phyloP scores from a whole-genome alignment of 179 eudicot genomes.

The Patellifolia procumbens region DNA sequence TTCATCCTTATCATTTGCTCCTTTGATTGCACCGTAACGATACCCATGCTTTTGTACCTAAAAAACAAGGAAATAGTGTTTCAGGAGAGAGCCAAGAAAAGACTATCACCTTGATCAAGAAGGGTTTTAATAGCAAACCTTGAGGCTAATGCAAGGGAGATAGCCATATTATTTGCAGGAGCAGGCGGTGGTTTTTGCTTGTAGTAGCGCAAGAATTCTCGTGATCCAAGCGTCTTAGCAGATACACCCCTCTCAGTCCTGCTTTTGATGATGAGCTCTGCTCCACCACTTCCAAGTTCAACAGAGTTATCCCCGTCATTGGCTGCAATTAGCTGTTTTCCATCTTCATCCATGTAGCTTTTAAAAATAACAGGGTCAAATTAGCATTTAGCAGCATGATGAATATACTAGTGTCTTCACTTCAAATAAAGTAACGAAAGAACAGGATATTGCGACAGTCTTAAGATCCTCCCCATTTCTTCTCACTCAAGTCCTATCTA shows the following conservation, averaged over 20 bases:
- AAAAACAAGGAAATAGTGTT: background rate
- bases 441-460: background rate
- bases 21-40: slow-evolving; percentile 80
- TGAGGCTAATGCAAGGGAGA: slow-evolving; percentile 69
- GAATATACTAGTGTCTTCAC: background rate
- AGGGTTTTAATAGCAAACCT: slow-evolving; percentile 43
- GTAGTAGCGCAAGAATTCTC: slow-evolving; percentile 86
- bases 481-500: no score
- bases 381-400: background rate
- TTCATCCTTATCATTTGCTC: slow-evolving; percentile 78
- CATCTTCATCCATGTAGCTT: slow-evolving; percentile 74
- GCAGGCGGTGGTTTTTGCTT: slow-evolving; percentile 93
- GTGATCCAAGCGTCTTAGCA: slow-evolving; percentile 74
- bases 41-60: slow-evolving; percentile 94
- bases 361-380: slow-evolving; percentile 12
- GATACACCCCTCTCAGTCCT: slow-evolving; percentile 45
- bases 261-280: slow-evolving; percentile 77
- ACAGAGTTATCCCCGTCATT: slow-evolving; percentile 46
- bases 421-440: background rate
- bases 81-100: background rate
- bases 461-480: no score
- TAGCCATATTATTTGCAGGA: slow-evolving; percentile 48
- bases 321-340: slow-evolving; percentile 68
- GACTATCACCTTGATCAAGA: background rate
- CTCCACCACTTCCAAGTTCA: slow-evolving; percentile 80